Evolutionary conservation across 768 basidiomycete genomes (phyloP).

Genomic region (Plicaturopsis crispa): DNA sequence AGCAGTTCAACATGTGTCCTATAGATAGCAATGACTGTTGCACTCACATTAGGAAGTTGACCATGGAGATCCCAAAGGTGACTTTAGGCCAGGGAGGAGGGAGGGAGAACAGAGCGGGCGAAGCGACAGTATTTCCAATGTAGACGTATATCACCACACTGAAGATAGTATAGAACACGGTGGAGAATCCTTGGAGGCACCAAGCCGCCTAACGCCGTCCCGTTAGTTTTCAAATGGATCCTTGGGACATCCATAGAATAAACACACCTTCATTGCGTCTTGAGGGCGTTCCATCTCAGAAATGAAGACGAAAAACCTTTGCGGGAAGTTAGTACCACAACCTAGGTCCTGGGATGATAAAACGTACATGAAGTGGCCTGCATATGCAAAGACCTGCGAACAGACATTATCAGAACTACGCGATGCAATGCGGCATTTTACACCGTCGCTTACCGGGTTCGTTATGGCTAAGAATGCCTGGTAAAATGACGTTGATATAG

Average conservation of each 20-base stretch:
- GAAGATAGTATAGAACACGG: slow-evolving; percentile 42
- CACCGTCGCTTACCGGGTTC: slow-evolving; percentile 37
- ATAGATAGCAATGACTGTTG: no score
- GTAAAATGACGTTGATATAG: slow-evolving; percentile 32
- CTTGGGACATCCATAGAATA: no score
- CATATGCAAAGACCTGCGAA: slow-evolving; percentile 39
- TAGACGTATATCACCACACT: slow-evolving; percentile 36
- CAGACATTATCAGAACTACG: no score
- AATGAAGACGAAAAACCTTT: slow-evolving; percentile 50
- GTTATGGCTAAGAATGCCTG: slow-evolving; percentile 46
- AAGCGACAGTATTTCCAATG: slow-evolving; percentile 37
- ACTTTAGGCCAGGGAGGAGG: slow-evolving; percentile 43
- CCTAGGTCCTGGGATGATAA: no score
- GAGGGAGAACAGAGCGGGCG: slow-evolving; percentile 39
- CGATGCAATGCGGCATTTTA: no score
- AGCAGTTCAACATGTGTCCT: no score
- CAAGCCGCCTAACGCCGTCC: slow-evolving; percentile 45
- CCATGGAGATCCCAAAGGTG: slow-evolving; percentile 38
- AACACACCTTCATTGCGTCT: slow-evolving; percentile 47
- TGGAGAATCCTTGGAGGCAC: slow-evolving; percentile 46
- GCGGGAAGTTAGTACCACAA: neutral
- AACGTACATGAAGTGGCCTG: slow-evolving; percentile 26
- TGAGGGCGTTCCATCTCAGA: slow-evolving; percentile 45
- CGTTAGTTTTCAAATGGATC: no score
- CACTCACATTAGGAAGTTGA: slow-evolving; percentile 46